Evolutionary conservation across 208 protist genomes (phyloP), one percentile per base, ranked within the genome.

Genomic region (Phytomonas francai): DNA sequence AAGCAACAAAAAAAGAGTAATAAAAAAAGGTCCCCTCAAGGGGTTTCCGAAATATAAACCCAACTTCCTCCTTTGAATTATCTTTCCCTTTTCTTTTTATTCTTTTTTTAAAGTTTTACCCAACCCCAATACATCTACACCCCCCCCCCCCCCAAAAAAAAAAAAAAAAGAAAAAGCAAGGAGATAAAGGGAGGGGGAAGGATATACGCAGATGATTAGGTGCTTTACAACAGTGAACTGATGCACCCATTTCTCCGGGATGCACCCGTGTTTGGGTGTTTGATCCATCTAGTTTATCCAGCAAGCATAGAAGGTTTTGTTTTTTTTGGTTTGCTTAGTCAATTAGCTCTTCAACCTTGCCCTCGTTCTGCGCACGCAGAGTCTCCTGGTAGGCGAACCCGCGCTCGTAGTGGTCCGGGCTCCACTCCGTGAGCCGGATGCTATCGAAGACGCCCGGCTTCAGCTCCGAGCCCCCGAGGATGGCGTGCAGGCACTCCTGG

Each of bases 401-500:
- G 30, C 86, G 76, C 25, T 72, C 72, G 69, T 74, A 86, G 67
- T 82, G 51, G 0, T 78, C 30, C 28, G 88, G 88, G n/a, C 59
- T 67, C 85, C 86, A 94, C n/a, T 74, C 73, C 28, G 71, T 75
- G 63, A 86, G 73, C 32, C 76, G 71, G 27, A 89, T 70, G 5
- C 68, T 74, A 28, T 73, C 73, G 59, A 86, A 80, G 49, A 64
- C 77, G 27, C 73, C 74, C 2, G 85, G 82, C 73, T 85, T 89
- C 51, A 84, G 75, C 39, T 71, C 75, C 22, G 87, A 86, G 29
- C 57, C 62, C 29, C 84, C 84, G 3, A 93, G 74, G 30, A 93
- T 83, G 31, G 83, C 78, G 58, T 79, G 85, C 63, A 91, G 71
- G 63, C 88, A 94, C 79, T 94, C 85, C 65, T 88, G 85, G 63